A percentile compares a stretch with the other conserved stretches of the same genome.
Evolutionary conservation across 2,329 filamentous ascomycete species (phyloP).

Genomic region (Aspergillus vadensis): DNA sequence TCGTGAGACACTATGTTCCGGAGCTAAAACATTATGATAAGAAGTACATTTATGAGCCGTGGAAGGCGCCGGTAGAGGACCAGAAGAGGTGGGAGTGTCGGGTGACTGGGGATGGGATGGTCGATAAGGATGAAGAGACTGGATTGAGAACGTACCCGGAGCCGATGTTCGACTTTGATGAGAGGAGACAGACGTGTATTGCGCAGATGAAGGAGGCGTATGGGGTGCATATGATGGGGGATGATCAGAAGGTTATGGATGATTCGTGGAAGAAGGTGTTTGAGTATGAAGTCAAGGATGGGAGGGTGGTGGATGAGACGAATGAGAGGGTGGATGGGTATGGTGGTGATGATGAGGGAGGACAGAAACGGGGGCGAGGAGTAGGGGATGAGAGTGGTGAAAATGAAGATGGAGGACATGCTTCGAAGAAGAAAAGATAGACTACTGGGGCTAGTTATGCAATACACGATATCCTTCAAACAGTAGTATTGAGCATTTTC

Average conservation of each 20-base stretch:
- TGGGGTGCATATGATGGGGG: conserved; percentile 63
- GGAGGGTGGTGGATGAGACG: neutral
- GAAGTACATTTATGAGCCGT: conserved; percentile 79
- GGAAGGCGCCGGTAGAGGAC: conserved; percentile 69
- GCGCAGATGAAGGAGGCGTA: conserved; percentile 72
- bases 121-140: conserved; percentile 39
- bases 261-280: conserved; percentile 60
- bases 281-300: conserved; percentile 10
- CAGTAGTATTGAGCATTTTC: too few species aligned
- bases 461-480: too few species aligned
- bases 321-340: neutral
- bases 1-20: conserved; percentile 67
- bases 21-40: conserved; percentile 63
- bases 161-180: conserved; percentile 75
- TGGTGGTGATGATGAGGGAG: neutral
- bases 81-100: conserved; percentile 69
- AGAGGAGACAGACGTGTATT: conserved; percentile 64
- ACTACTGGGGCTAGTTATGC: too few species aligned
- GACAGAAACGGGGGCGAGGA: neutral
- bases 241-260: conserved; percentile 58
- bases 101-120: conserved; percentile 57
- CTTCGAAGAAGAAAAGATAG: too few species aligned
- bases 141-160: conserved; percentile 63
- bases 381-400: neutral
- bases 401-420: neutral